These are phyloP conservation scores for Gynochthodes officinalis DNA, from an alignment of 257 asterid species.

Conservation along the genomic window DNA sequence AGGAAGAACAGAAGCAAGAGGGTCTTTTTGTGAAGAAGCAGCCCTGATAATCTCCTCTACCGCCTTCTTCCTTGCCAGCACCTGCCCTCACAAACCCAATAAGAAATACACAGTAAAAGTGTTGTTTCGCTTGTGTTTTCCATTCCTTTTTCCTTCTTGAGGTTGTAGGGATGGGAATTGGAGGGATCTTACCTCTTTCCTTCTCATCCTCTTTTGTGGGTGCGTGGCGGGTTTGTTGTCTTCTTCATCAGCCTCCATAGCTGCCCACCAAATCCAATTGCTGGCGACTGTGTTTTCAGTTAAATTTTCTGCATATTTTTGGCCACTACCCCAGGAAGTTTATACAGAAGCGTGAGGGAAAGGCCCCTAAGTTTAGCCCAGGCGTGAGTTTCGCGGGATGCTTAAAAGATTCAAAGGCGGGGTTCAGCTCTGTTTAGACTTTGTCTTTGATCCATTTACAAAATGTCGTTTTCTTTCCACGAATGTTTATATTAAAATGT, in stretches of 20 bases:
- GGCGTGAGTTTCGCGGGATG: too few species aligned
- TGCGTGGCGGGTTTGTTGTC: not conserved
- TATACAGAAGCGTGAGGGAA: too few species aligned
- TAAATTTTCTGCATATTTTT: not conserved
- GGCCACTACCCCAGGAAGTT: too few species aligned
- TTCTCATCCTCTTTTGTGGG: slow-evolving; percentile 1
- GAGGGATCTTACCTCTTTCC: slow-evolving; percentile 1
- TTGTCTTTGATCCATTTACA: too few species aligned
- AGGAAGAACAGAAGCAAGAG: slow-evolving; percentile 49
- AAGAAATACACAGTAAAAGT: not conserved
- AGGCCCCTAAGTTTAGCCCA: too few species aligned
- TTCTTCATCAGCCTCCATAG: slow-evolving; percentile 10
- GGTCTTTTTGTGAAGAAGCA: slow-evolving; percentile 55
- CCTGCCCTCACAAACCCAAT: slow-evolving; percentile 36
- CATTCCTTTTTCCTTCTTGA: not conserved
- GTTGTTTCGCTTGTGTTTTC: not conserved
- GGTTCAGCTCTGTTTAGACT: too few species aligned
- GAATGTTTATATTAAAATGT: too few species aligned
- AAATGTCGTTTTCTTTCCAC: too few species aligned
- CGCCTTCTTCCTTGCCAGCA: slow-evolving; percentile 63
- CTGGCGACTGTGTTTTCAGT: not conserved
- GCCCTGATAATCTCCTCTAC: slow-evolving; percentile 41
- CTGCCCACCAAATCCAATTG: not conserved
- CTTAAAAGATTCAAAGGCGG: too few species aligned
- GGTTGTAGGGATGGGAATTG: not conserved